Percentiles rank a stretch among this genome's conserved stretches.
phyloP scores from a whole-genome alignment of 139 green algal species.

The Tetradesmus obliquus region DNA sequence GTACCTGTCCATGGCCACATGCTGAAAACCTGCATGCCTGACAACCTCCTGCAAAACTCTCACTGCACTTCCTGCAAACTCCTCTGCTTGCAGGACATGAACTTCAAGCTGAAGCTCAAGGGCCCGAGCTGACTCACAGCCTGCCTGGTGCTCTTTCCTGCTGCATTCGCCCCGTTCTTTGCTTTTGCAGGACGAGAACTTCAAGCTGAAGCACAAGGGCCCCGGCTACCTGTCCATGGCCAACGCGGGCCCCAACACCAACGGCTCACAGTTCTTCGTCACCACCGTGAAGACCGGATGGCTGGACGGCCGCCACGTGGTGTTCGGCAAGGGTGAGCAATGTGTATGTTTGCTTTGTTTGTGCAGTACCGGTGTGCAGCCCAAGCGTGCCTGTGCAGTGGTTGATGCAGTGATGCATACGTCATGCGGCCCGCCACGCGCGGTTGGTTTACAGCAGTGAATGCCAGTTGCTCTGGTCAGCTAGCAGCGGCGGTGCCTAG shows the following conservation, averaged over 20 bases:
- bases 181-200: slow-evolving; percentile 85
- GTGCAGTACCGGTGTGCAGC: background rate
- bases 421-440: too few species aligned
- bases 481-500: too few species aligned
- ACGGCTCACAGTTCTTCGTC: slow-evolving; percentile 90
- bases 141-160: too few species aligned
- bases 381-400: background rate
- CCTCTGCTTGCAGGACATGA: slow-evolving; percentile 35
- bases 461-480: too few species aligned
- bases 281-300: slow-evolving; percentile 87
- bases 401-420: too few species aligned
- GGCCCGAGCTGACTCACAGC: too few species aligned
- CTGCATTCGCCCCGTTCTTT: background rate
- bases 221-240: slow-evolving; percentile 90
- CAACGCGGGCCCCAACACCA: slow-evolving; percentile 80
- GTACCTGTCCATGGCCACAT: slow-evolving; percentile 87
- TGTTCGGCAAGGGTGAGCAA: slow-evolving; percentile 92
- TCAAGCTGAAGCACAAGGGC: slow-evolving; percentile 84
- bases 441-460: too few species aligned
- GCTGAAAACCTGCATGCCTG: background rate
- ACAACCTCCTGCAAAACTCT: too few species aligned
- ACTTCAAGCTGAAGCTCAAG: slow-evolving; percentile 36
- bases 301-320: slow-evolving; percentile 89
- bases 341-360: background rate
- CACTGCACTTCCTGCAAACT: background rate